phyloP scores from a whole-genome alignment of 495 filamentous ascomycete genomes.

The Penicillium bovifimosum region DNA sequence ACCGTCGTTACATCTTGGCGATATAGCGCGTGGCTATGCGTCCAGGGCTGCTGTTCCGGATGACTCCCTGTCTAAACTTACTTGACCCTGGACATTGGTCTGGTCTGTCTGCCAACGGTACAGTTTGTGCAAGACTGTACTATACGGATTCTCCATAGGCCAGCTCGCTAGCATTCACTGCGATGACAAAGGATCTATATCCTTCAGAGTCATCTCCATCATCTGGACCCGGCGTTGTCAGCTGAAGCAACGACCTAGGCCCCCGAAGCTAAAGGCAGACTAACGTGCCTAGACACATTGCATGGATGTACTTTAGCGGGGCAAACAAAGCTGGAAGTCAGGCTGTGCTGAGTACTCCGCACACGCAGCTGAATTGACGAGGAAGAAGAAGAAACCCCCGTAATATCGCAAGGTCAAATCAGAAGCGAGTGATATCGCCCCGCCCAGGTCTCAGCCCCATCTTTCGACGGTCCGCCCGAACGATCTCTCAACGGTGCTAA shows the following conservation, averaged over 20 bases:
- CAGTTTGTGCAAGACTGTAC: not conserved
- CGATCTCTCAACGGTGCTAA: not conserved
- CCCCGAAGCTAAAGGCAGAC: not conserved
- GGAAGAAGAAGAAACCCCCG: not conserved
- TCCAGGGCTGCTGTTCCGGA: not conserved
- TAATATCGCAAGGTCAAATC: not conserved
- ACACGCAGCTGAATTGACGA: constrained; percentile 4
- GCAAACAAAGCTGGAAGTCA: not conserved
- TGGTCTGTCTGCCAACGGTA: not conserved
- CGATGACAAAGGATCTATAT: not conserved
- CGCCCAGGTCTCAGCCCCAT: constrained; percentile 8
- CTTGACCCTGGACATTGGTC: not conserved
- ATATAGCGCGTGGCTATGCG: not conserved
- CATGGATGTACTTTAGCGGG: constrained; percentile 56
- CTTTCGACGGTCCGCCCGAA: constrained; percentile 9
- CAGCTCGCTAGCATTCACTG: not conserved
- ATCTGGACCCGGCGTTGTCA: not conserved
- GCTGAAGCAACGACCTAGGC: not conserved
- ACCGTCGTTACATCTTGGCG: not conserved
- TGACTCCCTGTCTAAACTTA: not conserved
- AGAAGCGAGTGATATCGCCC: not conserved
- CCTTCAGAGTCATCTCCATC: not conserved
- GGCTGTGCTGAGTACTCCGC: not conserved
- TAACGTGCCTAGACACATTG: constrained; percentile 49
- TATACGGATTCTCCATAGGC: not conserved